Evolutionary conservation across 2,329 filamentous ascomycete species (phyloP).

Genomic region (Diaporthe sp.): DNA sequence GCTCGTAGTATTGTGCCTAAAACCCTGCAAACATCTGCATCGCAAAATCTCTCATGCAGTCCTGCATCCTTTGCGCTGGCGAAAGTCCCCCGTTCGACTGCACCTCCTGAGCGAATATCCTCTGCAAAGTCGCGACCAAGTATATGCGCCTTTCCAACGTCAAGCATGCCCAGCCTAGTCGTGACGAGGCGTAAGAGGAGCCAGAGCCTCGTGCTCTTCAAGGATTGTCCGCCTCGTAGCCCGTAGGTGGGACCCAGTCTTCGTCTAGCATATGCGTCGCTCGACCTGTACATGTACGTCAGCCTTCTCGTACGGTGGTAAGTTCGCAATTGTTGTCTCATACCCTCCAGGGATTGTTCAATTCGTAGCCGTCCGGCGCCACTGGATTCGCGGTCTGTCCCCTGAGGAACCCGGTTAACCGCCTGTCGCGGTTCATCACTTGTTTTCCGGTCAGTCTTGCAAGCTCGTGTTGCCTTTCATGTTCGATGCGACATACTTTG

Average conservation of each 20-base stretch:
- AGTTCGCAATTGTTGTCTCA: conserved; percentile 41
- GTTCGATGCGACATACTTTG: conserved; percentile 61
- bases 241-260: not conserved
- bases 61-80: not conserved
- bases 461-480: not conserved
- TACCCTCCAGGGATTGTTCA: conserved; percentile 76
- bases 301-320: not conserved
- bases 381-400: conserved; percentile 68
- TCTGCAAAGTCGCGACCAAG: not conserved
- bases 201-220: not conserved
- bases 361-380: conserved; percentile 71
- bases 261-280: conserved; percentile 60
- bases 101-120: not conserved
- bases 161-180: not conserved
- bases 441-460: conserved; percentile 40
- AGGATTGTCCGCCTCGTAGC: not conserved
- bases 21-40: not conserved
- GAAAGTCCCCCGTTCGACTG: conserved; percentile 31
- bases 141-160: not conserved
- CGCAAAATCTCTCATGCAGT: not conserved
- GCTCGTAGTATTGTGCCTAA: not conserved
- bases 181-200: not conserved
- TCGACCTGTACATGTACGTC: conserved; percentile 58
- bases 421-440: conserved; percentile 77
- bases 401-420: conserved; percentile 70